These are phyloP conservation scores for Beauveria caledonica DNA, from an alignment of 2,329 filamentous ascomycete species.

Conservation along the genomic window DNA sequence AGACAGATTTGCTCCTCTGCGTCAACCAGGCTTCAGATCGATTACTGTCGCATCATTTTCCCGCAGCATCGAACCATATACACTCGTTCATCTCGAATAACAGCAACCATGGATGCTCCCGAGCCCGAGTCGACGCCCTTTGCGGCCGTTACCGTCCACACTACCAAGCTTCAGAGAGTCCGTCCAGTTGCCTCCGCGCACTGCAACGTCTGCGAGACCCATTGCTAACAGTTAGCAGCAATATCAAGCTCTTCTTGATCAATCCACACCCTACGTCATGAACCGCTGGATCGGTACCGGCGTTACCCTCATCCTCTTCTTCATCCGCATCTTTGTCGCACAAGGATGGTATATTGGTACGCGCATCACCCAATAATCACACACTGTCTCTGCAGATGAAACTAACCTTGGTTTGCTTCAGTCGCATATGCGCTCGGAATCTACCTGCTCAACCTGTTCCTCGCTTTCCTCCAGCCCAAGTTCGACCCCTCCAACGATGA, in stretches of 20 bases:
- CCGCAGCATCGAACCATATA: background rate
- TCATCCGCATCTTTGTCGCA: conserved; percentile 77
- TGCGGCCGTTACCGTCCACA: conserved; percentile 80
- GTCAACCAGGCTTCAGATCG: background rate
- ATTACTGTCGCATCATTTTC: background rate
- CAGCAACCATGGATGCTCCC: conserved; percentile 64
- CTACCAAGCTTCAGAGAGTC: conserved; percentile 65
- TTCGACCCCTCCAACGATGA: conserved; percentile 93
- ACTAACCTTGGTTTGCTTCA: conserved; percentile 27
- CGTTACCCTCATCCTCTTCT: conserved; percentile 69
- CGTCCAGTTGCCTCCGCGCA: conserved; percentile 22
- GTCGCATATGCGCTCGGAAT: conserved; percentile 97
- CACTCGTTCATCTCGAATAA: background rate
- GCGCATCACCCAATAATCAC: conserved; percentile 14
- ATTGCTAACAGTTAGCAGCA: conserved; percentile 45
- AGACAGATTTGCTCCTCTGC: background rate
- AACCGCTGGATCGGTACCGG: conserved; percentile 90
- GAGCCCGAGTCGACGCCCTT: conserved; percentile 90
- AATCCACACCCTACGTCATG: conserved; percentile 78
- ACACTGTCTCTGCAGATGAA: background rate
- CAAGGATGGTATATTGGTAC: conserved; percentile 98
- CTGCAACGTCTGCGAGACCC: background rate
- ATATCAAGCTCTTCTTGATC: conserved; percentile 91
- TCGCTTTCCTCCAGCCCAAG: conserved; percentile 96
- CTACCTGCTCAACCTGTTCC: conserved; percentile 97